phyloP scores from a whole-genome alignment of 106 monocot species.

The Allium fistulosum region DNA sequence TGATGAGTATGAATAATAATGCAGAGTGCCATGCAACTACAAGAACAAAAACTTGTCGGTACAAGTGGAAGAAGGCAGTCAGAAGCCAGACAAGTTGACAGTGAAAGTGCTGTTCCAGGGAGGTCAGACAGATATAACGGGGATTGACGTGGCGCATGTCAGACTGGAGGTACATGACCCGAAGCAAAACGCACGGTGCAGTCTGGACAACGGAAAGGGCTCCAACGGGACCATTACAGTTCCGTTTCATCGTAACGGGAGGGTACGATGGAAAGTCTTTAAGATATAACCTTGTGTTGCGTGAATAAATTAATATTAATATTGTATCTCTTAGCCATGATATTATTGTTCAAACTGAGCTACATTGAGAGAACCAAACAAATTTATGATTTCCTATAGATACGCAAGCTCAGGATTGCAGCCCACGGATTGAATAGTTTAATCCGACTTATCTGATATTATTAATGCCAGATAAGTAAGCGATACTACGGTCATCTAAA shows the following conservation, averaged over 20 bases:
- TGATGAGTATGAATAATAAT: neutral
- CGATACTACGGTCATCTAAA: too few species aligned
- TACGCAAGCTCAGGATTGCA: too few species aligned
- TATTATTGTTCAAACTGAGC: too few species aligned
- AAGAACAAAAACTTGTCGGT: constrained; percentile 48
- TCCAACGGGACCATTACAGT: constrained; percentile 67
- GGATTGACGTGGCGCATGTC: constrained; percentile 44
- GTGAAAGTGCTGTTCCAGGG: constrained; percentile 77
- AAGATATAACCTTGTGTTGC: too few species aligned
- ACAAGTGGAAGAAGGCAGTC: constrained; percentile 65
- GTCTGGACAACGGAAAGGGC: constrained; percentile 53
- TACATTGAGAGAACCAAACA: too few species aligned
- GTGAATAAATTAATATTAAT: too few species aligned
- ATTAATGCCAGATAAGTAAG: too few species aligned
- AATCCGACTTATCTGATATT: too few species aligned
- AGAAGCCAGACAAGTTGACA: constrained; percentile 34
- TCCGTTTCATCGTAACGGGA: constrained; percentile 69
- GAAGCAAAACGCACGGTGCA: constrained; percentile 35
- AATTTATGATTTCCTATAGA: too few species aligned
- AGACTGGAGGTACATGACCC: constrained; percentile 55
- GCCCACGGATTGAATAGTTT: too few species aligned
- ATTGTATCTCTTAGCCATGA: too few species aligned
- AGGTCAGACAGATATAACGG: constrained; percentile 78
- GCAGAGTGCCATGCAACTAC: constrained; percentile 72
- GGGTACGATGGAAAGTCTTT: constrained; percentile 87